These are phyloP conservation scores for Scytalidium sp. DNA, from an alignment of 2,329 filamentous ascomycete species.

Conservation along the genomic window DNA sequence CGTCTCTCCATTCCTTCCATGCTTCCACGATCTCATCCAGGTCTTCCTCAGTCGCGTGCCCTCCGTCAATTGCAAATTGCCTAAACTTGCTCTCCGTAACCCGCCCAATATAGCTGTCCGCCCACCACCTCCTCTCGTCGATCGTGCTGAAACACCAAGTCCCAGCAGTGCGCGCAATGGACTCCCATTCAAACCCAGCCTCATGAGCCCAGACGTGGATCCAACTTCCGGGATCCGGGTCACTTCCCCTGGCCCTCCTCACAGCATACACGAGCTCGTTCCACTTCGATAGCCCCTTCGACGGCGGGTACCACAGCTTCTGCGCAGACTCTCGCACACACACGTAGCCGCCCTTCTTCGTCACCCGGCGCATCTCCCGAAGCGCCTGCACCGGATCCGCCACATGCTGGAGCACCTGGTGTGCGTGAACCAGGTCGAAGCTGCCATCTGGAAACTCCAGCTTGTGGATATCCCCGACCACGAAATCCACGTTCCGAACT, in stretches of 20 bases:
- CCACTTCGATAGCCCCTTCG: neutral
- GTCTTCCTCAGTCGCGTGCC: neutral
- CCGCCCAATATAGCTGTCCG: neutral
- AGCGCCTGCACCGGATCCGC: slow-evolving; percentile 45
- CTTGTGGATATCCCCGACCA: slow-evolving; percentile 14
- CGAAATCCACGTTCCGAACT: slow-evolving; percentile 15
- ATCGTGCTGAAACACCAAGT: neutral
- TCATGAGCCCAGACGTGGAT: slow-evolving; percentile 8
- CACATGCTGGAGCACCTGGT: slow-evolving; percentile 56
- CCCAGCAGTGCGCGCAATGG: neutral
- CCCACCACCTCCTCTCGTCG: neutral
- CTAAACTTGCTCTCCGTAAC: neutral
- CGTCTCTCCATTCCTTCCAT: neutral
- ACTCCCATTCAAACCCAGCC: slow-evolving; percentile 3
- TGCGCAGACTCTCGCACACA: slow-evolving; percentile 35
- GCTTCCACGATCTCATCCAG: neutral
- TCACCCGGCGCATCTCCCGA: slow-evolving; percentile 50
- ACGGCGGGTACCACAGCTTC: slow-evolving; percentile 7
- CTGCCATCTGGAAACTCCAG: slow-evolving; percentile 38
- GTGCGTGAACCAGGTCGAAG: slow-evolving; percentile 57
- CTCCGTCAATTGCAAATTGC: neutral
- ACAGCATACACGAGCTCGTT: neutral
- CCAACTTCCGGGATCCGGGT: slow-evolving; percentile 5
- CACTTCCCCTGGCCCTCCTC: neutral
- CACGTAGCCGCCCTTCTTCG: slow-evolving; percentile 49